Conservation (phyloP, 2,329 filamentous ascomycete species). For the Polychaeton citri region DNA sequence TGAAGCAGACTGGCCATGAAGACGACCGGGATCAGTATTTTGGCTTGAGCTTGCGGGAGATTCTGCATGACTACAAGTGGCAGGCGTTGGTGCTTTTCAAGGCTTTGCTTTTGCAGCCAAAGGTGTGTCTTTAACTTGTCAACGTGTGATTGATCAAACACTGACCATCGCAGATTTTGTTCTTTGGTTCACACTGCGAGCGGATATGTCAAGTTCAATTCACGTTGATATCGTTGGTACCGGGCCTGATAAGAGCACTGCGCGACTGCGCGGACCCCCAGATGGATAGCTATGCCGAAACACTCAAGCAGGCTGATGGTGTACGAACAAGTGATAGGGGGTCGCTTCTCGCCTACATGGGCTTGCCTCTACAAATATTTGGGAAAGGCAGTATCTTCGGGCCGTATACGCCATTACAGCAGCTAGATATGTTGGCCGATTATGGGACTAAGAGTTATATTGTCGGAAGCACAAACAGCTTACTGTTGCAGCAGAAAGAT, state of each 20-base stretch:
- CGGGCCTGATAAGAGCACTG: slow-evolving; percentile 78
- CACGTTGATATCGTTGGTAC: slow-evolving; percentile 87
- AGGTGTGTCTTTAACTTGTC: slow-evolving; percentile 81
- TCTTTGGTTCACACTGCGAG: slow-evolving; percentile 95
- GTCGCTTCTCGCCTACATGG: slow-evolving; percentile 88
- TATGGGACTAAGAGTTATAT: slow-evolving; percentile 94
- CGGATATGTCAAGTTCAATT: slow-evolving; percentile 97
- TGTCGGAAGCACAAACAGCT: slow-evolving; percentile 89
- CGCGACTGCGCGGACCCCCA: slow-evolving; percentile 93
- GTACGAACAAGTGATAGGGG: slow-evolving; percentile 82
- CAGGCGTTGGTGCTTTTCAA: slow-evolving; percentile 92
- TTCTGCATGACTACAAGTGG: slow-evolving; percentile 88
- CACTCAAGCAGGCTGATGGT: slow-evolving; percentile 63
- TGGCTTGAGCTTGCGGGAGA: slow-evolving; percentile 53
- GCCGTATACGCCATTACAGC: slow-evolving; percentile 90
- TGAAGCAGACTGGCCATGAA: slow-evolving; percentile 45
- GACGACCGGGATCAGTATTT: slow-evolving; percentile 75
- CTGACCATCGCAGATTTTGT: slow-evolving; percentile 61
- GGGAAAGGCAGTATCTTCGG: slow-evolving; percentile 93
- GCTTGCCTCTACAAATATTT: slow-evolving; percentile 85
- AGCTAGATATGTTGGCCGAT: slow-evolving; percentile 86
- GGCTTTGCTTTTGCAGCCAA: slow-evolving; percentile 83
- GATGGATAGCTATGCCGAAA: slow-evolving; percentile 69
- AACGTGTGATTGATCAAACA: slow-evolving; percentile 67
- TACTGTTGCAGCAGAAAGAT: slow-evolving; percentile 86